Base-by-base conservation (phyloP, 2,329 filamentous ascomycete genomes). In the Alternaria gaisen region DNA sequence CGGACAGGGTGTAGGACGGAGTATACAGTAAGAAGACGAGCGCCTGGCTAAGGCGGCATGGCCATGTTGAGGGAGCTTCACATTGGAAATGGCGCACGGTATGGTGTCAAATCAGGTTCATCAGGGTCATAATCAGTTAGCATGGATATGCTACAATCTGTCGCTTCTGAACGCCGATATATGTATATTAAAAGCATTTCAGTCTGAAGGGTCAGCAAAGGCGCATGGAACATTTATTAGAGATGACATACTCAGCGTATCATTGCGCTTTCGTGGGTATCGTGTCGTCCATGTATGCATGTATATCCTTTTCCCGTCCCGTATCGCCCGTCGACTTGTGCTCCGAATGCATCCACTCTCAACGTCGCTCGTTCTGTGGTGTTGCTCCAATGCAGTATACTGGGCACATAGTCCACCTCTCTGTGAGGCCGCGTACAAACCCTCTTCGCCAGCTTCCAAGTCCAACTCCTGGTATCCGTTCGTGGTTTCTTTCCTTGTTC, bases 1-100 rank as follows among this genome's bases (percentile, higher is more conserved):
- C 47, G 72, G 71, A 36, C 63, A 74, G 66, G 79, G 77, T 1
- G 53, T 80, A 18, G 78, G 77, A 9, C 76, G 77, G 63, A 66
- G 68, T 36, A 69, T 78, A 52, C 75, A 77, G 65, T 78, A 64
- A 53, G 18, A 14, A 11, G 11, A 28, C 3, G n/a, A 41, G 18
- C 18, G 38, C 2, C 2, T 16, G 28, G 3, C 24, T 8, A 26
- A 26, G 24, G 24, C 34, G 30, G 7, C 3, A 43, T 48, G 5
- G 46, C 20, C 46, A 22, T 26, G 2, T 16, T 34, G 44, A 9
- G 14, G 12, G 44, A 48, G 30, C 3, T 48, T 48, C 30, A 36
- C 46, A 34, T 48, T 16, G 7, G 3, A 9, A 20, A 50, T 26
- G 20, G 32, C 50, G 36, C 7, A 52, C 16, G 18, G 41, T 12